phyloP scores from a whole-genome alignment of 176 grass and related monocot genomes.

The Dendrocalamus sinicus region DNA sequence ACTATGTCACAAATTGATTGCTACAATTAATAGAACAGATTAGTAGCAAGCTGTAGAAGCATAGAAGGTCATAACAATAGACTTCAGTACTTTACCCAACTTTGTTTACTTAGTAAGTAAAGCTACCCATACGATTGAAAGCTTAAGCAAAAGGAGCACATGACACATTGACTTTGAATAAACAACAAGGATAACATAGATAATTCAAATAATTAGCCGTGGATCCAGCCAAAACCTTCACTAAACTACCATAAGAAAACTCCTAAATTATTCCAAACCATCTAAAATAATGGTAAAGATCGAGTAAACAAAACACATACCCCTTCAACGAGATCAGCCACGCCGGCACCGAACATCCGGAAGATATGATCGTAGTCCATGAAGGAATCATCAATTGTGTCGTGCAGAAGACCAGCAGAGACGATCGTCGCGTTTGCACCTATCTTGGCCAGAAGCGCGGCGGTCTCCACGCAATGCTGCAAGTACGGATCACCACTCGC shows the following conservation, averaged over 20 bases:
- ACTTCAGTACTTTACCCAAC: neutral
- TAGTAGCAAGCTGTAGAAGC: neutral
- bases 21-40: conserved; percentile 31
- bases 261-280: conserved; percentile 10
- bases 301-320: conserved; percentile 51
- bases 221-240: conserved; percentile 20
- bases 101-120: conserved; percentile 23
- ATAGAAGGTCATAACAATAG: conserved; percentile 3
- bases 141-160: conserved; percentile 35
- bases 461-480: conserved; percentile 93
- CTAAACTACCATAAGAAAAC: neutral
- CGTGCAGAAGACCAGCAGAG: conserved; percentile 80
- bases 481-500: conserved; percentile 90
- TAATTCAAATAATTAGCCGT: conserved; percentile 34
- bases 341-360: conserved; percentile 72
- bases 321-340: conserved; percentile 95
- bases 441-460: conserved; percentile 72
- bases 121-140: neutral
- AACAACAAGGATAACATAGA: conserved; percentile 12
- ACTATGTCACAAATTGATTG: neutral
- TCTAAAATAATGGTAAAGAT: conserved; percentile 34
- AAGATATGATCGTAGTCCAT: conserved; percentile 80
- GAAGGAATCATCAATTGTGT: conserved; percentile 90
- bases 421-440: conserved; percentile 73
- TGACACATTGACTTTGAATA: conserved; percentile 36